A percentile compares a stretch with the other conserved stretches of the same genome.
Evolutionary conservation across 495 filamentous ascomycete genomes (phyloP).

Genomic region (Aspergillus indologenus): DNA sequence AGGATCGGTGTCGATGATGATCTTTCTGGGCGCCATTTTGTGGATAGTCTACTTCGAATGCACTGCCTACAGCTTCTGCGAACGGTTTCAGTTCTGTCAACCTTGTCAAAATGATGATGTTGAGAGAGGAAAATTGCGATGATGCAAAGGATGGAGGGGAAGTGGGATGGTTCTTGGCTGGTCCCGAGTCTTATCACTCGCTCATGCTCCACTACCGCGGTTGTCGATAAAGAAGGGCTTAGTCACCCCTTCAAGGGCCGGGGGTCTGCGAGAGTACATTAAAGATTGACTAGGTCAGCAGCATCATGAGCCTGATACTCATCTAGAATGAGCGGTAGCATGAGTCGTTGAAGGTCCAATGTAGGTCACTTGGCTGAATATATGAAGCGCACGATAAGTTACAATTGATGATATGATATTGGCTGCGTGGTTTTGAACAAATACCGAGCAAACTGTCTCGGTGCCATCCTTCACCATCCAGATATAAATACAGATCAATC

Average conservation of each 20-base stretch:
- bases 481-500: neutral
- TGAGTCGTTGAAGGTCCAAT: too few relatives aligned
- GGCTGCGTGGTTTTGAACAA: too few relatives aligned
- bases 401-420: too few relatives aligned
- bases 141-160: conserved; percentile 8
- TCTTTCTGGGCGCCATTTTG: conserved; percentile 40
- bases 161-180: conserved; percentile 20
- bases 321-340: too few relatives aligned
- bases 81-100: neutral
- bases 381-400: too few relatives aligned
- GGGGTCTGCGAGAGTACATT: too few relatives aligned
- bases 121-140: neutral
- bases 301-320: too few relatives aligned
- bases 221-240: neutral
- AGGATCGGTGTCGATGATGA: conserved; percentile 95
- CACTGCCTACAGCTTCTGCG: neutral
- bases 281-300: too few relatives aligned
- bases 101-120: neutral
- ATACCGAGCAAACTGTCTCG: too few relatives aligned
- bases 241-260: too few relatives aligned
- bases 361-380: too few relatives aligned
- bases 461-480: too few relatives aligned
- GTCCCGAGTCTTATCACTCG: conserved; percentile 11
- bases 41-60: neutral
- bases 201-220: conserved; percentile 9